Base-by-base conservation (phyloP, 164 flowering plant species). In the Piper longum region DNA sequence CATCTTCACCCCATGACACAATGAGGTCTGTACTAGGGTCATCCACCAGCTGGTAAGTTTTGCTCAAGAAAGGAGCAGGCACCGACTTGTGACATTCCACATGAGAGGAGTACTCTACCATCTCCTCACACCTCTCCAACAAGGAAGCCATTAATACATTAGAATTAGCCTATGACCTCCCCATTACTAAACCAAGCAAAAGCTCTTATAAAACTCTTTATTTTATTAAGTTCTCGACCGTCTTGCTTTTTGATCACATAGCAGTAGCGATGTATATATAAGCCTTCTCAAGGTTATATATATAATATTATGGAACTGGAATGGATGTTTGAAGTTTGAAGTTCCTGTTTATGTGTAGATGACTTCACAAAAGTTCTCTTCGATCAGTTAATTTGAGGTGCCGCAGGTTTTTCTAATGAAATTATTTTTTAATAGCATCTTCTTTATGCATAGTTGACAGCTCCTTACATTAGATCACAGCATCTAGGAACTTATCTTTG, bases 11-110 rank as follows among this genome's bases (percentile, higher is more conserved):
- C 87, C 85, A 83, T 54, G 85, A 83, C 8, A 83, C 80, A 55
- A 81, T 73, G 72, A 71, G 74, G 61, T 81, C 81, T 7, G 81
- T 79, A 56, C 48, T 58, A 16, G 80, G 82, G 43, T 81, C 85
- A 62, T 83, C 85, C 0, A 81, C 85, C 9, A 83, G 74, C 76
- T 81, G 75, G 58, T 77, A 83, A 13, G 87, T 81, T 72, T 83
- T 83, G 0, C 73, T 74, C 63, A 83, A 63, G 71, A 83, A 81
- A 0, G 87, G 85, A 5, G 85, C 80, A 12, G 84, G 87, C 57
- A 74, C 78, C 56, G 73, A 61, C 73, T 75, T 78, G n/a, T 76
- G 74, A 4, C 73, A 67, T 36, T 81, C 85, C 61, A 75, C 63
- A 18, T 73, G 36, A 26, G 36, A 26, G 36, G 36, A 26, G 36